phyloP scores from a whole-genome alignment of 2,329 filamentous ascomycete genomes.

The Fusarium transvaalense region DNA sequence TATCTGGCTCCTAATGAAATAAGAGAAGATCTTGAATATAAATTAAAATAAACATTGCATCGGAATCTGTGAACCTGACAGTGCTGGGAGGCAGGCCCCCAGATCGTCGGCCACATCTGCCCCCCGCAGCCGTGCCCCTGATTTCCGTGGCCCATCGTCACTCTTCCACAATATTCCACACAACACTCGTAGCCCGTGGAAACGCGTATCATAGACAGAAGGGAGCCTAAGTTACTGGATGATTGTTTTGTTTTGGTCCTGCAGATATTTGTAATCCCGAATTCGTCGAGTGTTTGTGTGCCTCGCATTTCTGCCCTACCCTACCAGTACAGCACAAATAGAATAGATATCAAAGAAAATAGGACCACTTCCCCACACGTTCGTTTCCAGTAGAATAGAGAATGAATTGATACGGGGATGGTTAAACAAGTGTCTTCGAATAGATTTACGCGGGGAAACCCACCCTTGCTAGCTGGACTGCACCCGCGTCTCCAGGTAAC shows the following conservation, averaged over 20 bases:
- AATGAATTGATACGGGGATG: fast-evolving
- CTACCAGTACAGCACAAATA: not conserved
- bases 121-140: not conserved
- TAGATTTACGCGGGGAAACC: not conserved
- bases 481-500: not conserved
- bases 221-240: fast-evolving
- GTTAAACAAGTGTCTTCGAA: not conserved
- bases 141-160: not conserved
- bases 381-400: fast-evolving
- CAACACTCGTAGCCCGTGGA: not conserved
- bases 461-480: not conserved
- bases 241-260: not conserved
- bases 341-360: not conserved
- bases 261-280: fast-evolving
- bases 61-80: not conserved
- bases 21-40: fast-evolving
- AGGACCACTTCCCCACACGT: not conserved
- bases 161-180: constrained; percentile 16
- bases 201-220: not conserved
- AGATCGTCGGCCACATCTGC: not conserved
- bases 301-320: not conserved
- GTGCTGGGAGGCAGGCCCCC: not conserved
- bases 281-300: constrained; percentile 12
- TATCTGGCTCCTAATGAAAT: not conserved
- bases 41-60: not conserved